Conservation (phyloP, 768 basidiomycete species). For the Pulveroboletus sp. region DNA sequence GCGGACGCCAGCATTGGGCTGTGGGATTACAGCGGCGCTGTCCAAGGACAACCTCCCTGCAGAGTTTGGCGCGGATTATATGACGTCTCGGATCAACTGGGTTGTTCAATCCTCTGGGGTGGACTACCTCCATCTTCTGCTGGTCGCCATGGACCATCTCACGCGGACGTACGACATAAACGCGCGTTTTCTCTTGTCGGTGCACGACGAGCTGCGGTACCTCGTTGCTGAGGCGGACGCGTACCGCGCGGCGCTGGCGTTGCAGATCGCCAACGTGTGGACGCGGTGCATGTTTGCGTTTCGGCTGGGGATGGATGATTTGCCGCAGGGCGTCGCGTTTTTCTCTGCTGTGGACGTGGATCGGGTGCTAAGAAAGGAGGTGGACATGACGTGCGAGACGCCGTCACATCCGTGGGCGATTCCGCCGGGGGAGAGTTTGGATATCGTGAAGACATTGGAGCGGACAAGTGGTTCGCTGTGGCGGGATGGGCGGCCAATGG, state of each 20-base stretch:
- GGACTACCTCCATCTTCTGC: slow-evolving; percentile 95
- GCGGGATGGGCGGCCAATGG: slow-evolving; percentile 59
- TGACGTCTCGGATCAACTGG: slow-evolving; percentile 98
- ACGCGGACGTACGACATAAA: slow-evolving; percentile 76
- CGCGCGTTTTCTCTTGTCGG: slow-evolving; percentile 93
- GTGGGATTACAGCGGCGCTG: slow-evolving; percentile 92
- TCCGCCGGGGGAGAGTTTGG: slow-evolving; percentile 82
- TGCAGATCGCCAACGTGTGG: slow-evolving; percentile 97
- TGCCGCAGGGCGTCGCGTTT: slow-evolving; percentile 94
- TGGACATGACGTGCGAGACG: slow-evolving; percentile 93
- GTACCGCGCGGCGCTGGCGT: slow-evolving; percentile 86
- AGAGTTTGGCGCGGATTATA: slow-evolving; percentile 80
- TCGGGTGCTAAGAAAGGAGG: slow-evolving; percentile 88
- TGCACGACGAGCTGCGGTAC: slow-evolving; percentile 96
- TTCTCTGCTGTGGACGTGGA: slow-evolving; percentile 97
- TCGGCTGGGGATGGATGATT: slow-evolving; percentile 91
- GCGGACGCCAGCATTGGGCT: slow-evolving; percentile 90
- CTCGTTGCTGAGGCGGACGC: slow-evolving; percentile 85
- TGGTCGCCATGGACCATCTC: slow-evolving; percentile 92
- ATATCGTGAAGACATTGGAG: slow-evolving; percentile 61
- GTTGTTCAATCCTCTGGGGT: slow-evolving; percentile 98
- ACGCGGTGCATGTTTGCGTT: slow-evolving; percentile 89
- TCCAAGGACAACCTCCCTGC: slow-evolving; percentile 84
- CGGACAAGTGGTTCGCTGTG: slow-evolving; percentile 73
- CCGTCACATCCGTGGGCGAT: slow-evolving; percentile 86